Base-by-base conservation (phyloP, 108 stramenopile species). In the Chaetoceros muelleri region DNA sequence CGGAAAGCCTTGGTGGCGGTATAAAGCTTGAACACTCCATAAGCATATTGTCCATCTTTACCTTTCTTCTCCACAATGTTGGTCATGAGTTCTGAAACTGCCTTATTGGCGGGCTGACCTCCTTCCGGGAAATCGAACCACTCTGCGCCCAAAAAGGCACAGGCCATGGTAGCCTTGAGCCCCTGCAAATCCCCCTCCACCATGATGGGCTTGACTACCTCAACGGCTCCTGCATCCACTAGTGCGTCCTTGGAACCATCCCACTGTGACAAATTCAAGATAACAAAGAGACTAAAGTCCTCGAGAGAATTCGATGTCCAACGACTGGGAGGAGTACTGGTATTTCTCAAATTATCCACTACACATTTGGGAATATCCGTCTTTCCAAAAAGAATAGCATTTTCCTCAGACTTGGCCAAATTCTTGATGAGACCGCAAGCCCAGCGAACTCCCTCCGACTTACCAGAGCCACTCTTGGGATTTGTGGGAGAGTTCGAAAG, bases 341-440 rank as follows among this genome's bases (percentile, higher is more conserved):
- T 75, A 45, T 84, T 73, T 29, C 85, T 76, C 52, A 93, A 80
- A 65, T 87, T 89, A 28, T 83, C 84, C 8, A 93, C 86, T 2
- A 86, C 84, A 55, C 86, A 86, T 62, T 80, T 82, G 40, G 91
- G 86, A 57, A 93, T 89, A 22, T 94, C 88, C 24, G 92, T 94
- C 67, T 81, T 64, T 70, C 84, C 85, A 65, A 94, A 80, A 26
- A 89, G 69, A 20, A 80, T 75, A n/a, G 88, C 88, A 50, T 85
- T 87, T 60, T 90, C 87, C 64, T 90, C 88, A 10, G 69, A 72
- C 65, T 87, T 87, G 60, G 88, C 87, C 44, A 94, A 74, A 57
- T 94, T 94, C 80, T 90, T 94, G 66, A 94, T 87, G 57, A 94
- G 79, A 67, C 92, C 92, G 55, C 92, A 94, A 26, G 85, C 86